phyloP scores from a whole-genome alignment of 768 basidiomycete genomes.

The Rhodosporidiobolus sp. region DNA sequence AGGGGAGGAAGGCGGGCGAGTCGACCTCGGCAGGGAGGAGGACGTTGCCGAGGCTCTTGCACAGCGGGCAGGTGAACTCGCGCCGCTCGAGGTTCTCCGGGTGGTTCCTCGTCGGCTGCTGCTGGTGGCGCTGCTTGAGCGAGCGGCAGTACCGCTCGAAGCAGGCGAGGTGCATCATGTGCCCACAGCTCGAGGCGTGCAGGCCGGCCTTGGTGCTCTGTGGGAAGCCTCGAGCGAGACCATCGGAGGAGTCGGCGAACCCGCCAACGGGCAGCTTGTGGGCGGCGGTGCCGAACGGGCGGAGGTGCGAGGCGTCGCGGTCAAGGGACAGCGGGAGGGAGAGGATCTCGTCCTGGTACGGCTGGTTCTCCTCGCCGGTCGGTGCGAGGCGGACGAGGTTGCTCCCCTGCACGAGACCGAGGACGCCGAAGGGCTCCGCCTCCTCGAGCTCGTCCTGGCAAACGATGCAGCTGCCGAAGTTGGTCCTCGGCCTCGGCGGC shows the following conservation, averaged over 20 bases:
- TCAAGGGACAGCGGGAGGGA: constrained; percentile 66
- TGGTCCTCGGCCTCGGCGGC: constrained; percentile 54
- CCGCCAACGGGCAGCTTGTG: constrained; percentile 13
- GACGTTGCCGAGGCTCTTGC: constrained; percentile 92
- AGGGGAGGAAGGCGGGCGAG: constrained; percentile 15
- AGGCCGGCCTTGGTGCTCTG: constrained; percentile 49
- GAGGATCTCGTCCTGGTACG: constrained; percentile 69
- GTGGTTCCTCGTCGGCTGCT: constrained; percentile 86
- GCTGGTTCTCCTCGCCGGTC: constrained; percentile 50
- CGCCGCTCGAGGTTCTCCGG: constrained; percentile 90
- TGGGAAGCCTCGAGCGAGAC: constrained; percentile 39
- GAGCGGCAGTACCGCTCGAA: constrained; percentile 85
- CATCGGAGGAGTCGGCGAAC: constrained; percentile 32
- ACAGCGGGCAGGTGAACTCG: constrained; percentile 94
- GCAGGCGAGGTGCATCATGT: constrained; percentile 95
- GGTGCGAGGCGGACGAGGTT: constrained; percentile 74
- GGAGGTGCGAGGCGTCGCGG: constrained; percentile 43
- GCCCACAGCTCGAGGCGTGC: constrained; percentile 82
- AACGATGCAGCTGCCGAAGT: constrained; percentile 84
- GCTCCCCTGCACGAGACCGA: constrained; percentile 85
- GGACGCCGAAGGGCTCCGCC: constrained; percentile 71
- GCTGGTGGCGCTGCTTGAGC: constrained; percentile 73
- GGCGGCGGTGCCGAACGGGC: constrained; percentile 38
- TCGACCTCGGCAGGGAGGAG: constrained; percentile 69
- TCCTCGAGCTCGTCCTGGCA: constrained; percentile 89